Evolutionary conservation across 768 basidiomycete genomes (phyloP).

Genomic region (Xerocomellus dryophilus): DNA sequence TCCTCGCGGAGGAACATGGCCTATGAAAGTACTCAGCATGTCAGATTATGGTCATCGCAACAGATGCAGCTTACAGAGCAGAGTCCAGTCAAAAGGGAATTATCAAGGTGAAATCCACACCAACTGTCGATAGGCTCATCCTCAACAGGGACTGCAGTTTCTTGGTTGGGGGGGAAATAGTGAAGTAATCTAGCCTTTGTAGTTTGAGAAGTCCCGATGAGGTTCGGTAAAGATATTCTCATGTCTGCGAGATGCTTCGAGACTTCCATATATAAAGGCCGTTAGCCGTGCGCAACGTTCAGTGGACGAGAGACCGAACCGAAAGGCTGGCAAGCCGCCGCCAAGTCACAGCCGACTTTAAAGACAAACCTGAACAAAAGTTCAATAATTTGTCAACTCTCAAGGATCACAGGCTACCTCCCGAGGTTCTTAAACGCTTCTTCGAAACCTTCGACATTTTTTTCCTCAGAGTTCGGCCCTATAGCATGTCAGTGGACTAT

Average conservation of each 20-base stretch:
- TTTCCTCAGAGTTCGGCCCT: slow-evolving; percentile 67
- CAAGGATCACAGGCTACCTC: slow-evolving; percentile 37
- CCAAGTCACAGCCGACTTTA: slow-evolving; percentile 75
- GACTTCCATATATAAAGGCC: slow-evolving; percentile 37
- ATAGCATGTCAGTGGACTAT: neutral
- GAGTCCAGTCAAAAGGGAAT: slow-evolving; percentile 86
- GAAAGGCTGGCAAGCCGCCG: slow-evolving; percentile 87
- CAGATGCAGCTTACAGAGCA: slow-evolving; percentile 60
- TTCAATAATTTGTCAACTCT: slow-evolving; percentile 2
- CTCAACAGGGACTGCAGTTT: slow-evolving; percentile 36
- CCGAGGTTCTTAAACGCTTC: slow-evolving; percentile 86
- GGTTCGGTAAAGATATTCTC: slow-evolving; percentile 61
- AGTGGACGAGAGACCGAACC: slow-evolving; percentile 42
- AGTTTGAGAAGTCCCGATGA: slow-evolving; percentile 77
- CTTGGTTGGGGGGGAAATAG: slow-evolving; percentile 77
- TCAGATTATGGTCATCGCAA: neutral
- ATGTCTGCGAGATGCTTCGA: slow-evolving; percentile 60
- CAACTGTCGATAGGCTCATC: slow-evolving; percentile 79
- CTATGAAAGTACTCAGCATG: slow-evolving; percentile 34
- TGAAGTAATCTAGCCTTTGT: slow-evolving; percentile 94
- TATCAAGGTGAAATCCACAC: slow-evolving; percentile 96
- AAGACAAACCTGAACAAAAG: slow-evolving; percentile 62
- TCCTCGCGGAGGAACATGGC: slow-evolving; percentile 77
- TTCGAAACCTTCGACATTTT: slow-evolving; percentile 73
- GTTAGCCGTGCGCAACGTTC: neutral